phyloP scores from a whole-genome alignment of 305 asterid species.

The Fraxinus ornus region DNA sequence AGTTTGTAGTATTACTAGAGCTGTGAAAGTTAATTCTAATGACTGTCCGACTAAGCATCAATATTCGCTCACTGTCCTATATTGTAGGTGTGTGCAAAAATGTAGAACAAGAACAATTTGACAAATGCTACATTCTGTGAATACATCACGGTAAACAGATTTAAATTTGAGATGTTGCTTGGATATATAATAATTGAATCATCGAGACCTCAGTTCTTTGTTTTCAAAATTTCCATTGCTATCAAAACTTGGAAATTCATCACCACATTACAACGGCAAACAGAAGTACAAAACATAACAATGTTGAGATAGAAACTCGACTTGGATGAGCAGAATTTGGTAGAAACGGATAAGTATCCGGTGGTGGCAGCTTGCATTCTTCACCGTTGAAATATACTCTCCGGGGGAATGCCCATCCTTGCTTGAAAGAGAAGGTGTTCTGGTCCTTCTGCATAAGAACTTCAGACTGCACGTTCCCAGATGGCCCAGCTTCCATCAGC shows the following conservation, averaged over 20 bases:
- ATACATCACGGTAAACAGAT: not conserved
- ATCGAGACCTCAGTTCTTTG: not conserved
- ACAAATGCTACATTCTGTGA: not conserved
- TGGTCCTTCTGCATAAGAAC: slow-evolving; percentile 54
- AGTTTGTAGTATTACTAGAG: too few species aligned
- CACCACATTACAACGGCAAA: slow-evolving; percentile 27
- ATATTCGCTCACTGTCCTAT: not conserved
- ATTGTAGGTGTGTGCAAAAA: too few species aligned
- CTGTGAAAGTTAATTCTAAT: too few species aligned
- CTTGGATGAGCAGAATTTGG: slow-evolving; percentile 47
- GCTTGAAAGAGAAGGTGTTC: slow-evolving; percentile 48
- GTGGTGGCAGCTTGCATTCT: slow-evolving; percentile 69
- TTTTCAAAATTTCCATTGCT: slow-evolving; percentile 27
- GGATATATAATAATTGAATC: not conserved
- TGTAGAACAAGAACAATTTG: not conserved
- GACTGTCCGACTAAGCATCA: not conserved
- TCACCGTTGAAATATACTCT: slow-evolving; percentile 73
- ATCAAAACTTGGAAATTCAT: slow-evolving; percentile 22
- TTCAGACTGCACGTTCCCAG: slow-evolving; percentile 61
- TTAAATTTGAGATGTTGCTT: not conserved
- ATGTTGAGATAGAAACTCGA: slow-evolving; percentile 27
- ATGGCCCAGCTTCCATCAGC: slow-evolving; percentile 59
- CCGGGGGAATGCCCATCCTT: slow-evolving; percentile 79
- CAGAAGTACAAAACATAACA: slow-evolving; percentile 26
- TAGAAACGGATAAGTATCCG: slow-evolving; percentile 61